Evolutionary conservation across 805 yeast genomes (phyloP).

Genomic region (Isabelozyma heimii): DNA sequence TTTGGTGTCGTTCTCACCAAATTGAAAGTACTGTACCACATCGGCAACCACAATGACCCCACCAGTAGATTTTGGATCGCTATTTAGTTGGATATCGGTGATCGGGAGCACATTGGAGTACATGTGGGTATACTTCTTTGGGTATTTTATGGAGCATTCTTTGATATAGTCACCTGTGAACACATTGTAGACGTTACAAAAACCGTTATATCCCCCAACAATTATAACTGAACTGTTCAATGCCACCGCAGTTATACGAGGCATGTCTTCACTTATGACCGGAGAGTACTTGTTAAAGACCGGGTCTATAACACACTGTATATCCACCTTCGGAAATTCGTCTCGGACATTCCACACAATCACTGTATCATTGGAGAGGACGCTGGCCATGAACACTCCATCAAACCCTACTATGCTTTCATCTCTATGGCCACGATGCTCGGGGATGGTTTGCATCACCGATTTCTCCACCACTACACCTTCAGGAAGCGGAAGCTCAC

Average conservation of each 20-base stretch:
- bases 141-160: constrained; percentile 28
- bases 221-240: constrained; percentile 32
- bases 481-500: constrained; percentile 9
- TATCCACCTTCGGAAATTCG: constrained; percentile 7
- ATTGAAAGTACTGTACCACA: constrained; percentile 44
- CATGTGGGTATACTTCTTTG: constrained; percentile 21
- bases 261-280: constrained; percentile 6
- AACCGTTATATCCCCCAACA: constrained; percentile 44
- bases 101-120: constrained; percentile 22
- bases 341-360: constrained; percentile 43
- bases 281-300: constrained; percentile 16
- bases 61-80: constrained; percentile 18
- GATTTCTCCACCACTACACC: constrained; percentile 12
- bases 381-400: constrained; percentile 36
- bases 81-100: constrained; percentile 22
- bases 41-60: constrained; percentile 45
- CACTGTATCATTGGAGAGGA: constrained; percentile 39
- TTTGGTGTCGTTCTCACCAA: constrained; percentile 35
- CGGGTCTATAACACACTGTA: constrained; percentile 17
- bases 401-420: constrained; percentile 34
- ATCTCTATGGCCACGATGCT: constrained; percentile 13
- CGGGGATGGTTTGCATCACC: constrained; percentile 14
- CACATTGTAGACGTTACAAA: constrained; percentile 39
- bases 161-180: constrained; percentile 41
- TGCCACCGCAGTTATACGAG: constrained; percentile 23